A percentile compares a stretch with the other conserved stretches of the same genome.
Conservation (phyloP, 768 basidiomycete species). For the Clavulina sp. region DNA sequence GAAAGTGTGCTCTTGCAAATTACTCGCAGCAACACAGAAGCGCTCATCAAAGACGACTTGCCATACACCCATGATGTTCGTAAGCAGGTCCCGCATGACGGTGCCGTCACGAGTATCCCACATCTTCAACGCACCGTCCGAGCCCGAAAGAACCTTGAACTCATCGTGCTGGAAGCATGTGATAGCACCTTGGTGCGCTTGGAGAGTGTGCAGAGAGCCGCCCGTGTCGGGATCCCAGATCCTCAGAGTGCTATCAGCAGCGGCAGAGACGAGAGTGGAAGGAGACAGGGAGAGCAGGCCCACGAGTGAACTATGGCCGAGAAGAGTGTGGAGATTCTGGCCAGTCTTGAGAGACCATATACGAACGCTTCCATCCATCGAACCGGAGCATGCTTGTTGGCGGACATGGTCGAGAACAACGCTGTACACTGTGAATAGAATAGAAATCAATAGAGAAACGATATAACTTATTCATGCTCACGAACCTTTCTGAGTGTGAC, state of each 20-base stretch:
- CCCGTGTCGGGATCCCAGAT: slow-evolving; percentile 87
- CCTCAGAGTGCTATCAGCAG: slow-evolving; percentile 86
- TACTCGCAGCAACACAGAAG: slow-evolving; percentile 89
- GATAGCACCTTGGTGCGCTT: slow-evolving; percentile 91
- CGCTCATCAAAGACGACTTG: slow-evolving; percentile 90
- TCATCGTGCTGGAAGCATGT: slow-evolving; percentile 99
- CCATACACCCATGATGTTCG: slow-evolving; percentile 91
- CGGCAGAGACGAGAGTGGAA: slow-evolving; percentile 83
- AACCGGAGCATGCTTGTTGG: slow-evolving; percentile 87
- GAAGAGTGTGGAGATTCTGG: slow-evolving; percentile 57
- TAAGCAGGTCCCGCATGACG: slow-evolving; percentile 73
- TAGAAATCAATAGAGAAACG: not conserved
- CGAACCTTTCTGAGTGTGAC: slow-evolving; percentile 84
- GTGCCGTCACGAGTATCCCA: slow-evolving; percentile 87
- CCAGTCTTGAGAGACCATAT: slow-evolving; percentile 84
- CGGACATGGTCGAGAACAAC: slow-evolving; percentile 78
- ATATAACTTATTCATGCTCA: too few species aligned
- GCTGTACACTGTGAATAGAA: slow-evolving; percentile 56
- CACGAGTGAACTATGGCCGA: slow-evolving; percentile 88
- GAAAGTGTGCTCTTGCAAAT: slow-evolving; percentile 56
- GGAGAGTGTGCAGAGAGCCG: slow-evolving; percentile 60
- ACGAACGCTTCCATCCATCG: slow-evolving; percentile 94
- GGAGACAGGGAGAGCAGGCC: slow-evolving; percentile 82
- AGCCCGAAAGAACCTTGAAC: slow-evolving; percentile 88
- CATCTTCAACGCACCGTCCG: slow-evolving; percentile 93